Evolutionary conservation across 129 eudicot genomes (phyloP), one percentile per base, ranked within the genome.

Genomic region (Pulicaria dysenterica): DNA sequence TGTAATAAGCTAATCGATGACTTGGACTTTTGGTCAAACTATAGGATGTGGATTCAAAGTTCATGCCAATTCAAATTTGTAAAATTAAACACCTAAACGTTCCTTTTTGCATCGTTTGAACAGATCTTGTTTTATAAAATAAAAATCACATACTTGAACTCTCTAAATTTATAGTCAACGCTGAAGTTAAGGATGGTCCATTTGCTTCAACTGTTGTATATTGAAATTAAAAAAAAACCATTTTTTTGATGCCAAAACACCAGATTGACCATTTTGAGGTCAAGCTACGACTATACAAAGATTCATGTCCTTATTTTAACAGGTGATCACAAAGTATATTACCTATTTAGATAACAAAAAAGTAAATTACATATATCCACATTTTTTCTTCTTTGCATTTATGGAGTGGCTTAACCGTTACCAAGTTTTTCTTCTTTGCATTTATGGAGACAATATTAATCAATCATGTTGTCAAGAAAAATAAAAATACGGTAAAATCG

Each of bases 21-120:
- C 4, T 17, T 63, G 63, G 72, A 64, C 79, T 63, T 49, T 40
- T 53, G 0, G 74, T 69, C 74, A 69, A 53, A 53, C 17, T 19
- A 9, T 14, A 47, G n/a, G 24, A 43, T 58, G 9, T 55, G 17
- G 54, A 6, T 70, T 43, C 43, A 15, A 41, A 19, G 13, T 58
- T 58, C 36, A 44, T 44, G 55, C 38, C 36, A 17, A 47, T 58
- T 34, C 24, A 7, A 2, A n/a, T n/a, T 56, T 24, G 42, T 7
- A 0, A 55, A n/a, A 70, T 4, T 42, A 13, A 44, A 54, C 43
- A 70, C 43, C 53, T 5, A 1, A 17, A 14, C 42, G 65, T 70
- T 70, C 12, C 19, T 6, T 56, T 19, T 54, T 39, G 38, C 43
- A 8, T 41, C 39, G 16, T 16, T 42, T 64, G 14, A 17, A 15